Base-by-base conservation (phyloP, 169 alveolate genomes). In the Eimeria sp. region DNA sequence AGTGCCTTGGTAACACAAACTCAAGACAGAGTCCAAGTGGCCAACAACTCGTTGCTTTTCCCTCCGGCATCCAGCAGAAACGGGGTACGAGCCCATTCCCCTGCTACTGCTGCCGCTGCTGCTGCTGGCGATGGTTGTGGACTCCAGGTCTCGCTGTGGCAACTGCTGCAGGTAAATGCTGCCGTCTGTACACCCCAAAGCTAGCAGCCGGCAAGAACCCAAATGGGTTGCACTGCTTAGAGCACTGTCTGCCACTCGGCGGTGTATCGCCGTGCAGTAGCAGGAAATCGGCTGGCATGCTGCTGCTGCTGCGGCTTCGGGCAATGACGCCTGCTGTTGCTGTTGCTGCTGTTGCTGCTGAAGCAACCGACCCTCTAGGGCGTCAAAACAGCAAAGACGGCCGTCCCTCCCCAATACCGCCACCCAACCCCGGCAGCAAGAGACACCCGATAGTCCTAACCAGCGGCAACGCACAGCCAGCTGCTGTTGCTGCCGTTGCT, bases 21-120 rank as follows among this genome's bases (percentile, higher is more conserved):
- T 27, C 70, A 82, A 43, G 9, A 95, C 96, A 65, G 92, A 83
- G 51, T 95, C 96, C 40, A 75, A 30, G 5, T 95, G 96, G 30
- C 90, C 63, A 11, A 82, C 80, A n/a, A 57, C 61, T 7, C 89
- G 78, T 4, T 83, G 89, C 65, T 45, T 51, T 49, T 51, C 89
- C 47, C n/a, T 61, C 27, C 47, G 43, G 70, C 78, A 43, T 13
- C 83, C 75, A 30, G 20, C 27, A 2, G 67, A 51, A 6, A 91
- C 51, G 3, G 61, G 43, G 25, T 51, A 61, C 45, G 65, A 88
- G 18, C 47, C 51, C 49, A 49, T 16, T 43, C 49, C n/a, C 58
- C 80, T 27, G 65, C 67, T 27, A 72, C 65, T 61, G 75, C 67
- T 27, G 94, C 67, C n/a, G 83, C 58, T 45, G 47, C 84, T 27